Percentiles rank a stretch among this genome's conserved stretches.
Conservation (phyloP, 371 early-diverging fungal species). For the Mucor plumbeus region DNA sequence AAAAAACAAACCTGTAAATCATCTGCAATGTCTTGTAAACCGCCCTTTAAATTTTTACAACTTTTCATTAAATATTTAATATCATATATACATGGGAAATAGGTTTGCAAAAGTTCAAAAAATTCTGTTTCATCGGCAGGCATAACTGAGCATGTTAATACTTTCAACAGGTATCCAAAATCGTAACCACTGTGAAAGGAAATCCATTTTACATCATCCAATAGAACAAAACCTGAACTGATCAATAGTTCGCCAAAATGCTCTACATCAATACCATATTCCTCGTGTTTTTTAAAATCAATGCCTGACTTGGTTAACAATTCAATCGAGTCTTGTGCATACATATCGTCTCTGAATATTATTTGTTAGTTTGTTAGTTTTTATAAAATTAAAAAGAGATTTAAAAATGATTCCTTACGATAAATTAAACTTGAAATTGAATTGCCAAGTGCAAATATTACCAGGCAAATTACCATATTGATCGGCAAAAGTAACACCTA, state of each 20-base stretch:
- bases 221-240: constrained; percentile 95
- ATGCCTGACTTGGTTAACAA: constrained; percentile 96
- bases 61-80: constrained; percentile 98
- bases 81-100: constrained; percentile 99
- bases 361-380: not conserved
- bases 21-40: constrained; percentile 99
- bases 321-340: constrained; percentile 99
- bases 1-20: constrained; percentile 78
- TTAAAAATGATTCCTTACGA: constrained; percentile 64
- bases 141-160: constrained; percentile 90
- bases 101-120: constrained; percentile 90
- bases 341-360: constrained; percentile 92
- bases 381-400: not conserved
- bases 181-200: constrained; percentile 99
- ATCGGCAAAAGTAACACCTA: constrained; percentile 98
- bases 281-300: constrained; percentile 97
- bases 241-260: constrained; percentile 98
- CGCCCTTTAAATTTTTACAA: constrained; percentile 96
- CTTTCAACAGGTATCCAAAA: constrained; percentile 98
- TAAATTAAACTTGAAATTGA: constrained; percentile 98
- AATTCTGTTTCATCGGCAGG: constrained; percentile 96
- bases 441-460: constrained; percentile 98
- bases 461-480: constrained; percentile 91
- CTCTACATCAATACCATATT: constrained; percentile 96
- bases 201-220: constrained; percentile 96